Conservation (phyloP, 164 flowering plant genomes). For the Akebia trifoliata region DNA sequence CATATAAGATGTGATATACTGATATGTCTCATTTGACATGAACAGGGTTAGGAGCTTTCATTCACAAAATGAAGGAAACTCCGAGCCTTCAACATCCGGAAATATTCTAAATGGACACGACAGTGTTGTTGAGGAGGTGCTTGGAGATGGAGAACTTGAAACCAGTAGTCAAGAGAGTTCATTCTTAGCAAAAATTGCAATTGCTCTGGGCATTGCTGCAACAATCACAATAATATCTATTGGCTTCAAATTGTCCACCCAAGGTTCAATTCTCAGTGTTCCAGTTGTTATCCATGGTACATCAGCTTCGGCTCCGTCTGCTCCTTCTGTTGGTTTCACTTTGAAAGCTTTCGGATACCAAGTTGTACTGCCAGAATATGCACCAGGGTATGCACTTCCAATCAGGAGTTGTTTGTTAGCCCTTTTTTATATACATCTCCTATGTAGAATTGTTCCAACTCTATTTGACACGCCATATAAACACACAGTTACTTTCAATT, state of each 20-base stretch:
- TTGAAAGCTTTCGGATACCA: slow-evolving; percentile 56
- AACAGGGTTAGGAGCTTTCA: slow-evolving; percentile 35
- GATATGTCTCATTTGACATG: slow-evolving; percentile 1
- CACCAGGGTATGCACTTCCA: slow-evolving; percentile 86
- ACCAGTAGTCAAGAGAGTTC: slow-evolving; percentile 29
- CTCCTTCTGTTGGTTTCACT: slow-evolving; percentile 47
- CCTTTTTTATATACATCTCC: background rate
- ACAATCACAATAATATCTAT: slow-evolving; percentile 40
- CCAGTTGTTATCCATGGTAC: slow-evolving; percentile 42
- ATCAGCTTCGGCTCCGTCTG: slow-evolving; percentile 23
- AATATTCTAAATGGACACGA: slow-evolving; percentile 20
- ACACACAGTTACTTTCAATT: too few relatives aligned
- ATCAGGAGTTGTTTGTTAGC: too few relatives aligned
- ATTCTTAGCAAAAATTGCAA: slow-evolving; percentile 48
- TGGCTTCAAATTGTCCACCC: slow-evolving; percentile 28
- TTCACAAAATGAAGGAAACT: slow-evolving; percentile 22
- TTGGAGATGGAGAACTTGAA: slow-evolving; percentile 16
- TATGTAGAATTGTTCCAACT: background rate
- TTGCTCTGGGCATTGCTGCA: slow-evolving; percentile 59
- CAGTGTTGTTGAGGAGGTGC: slow-evolving; percentile 14
- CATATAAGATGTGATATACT: too few relatives aligned
- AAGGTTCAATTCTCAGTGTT: slow-evolving; percentile 40
- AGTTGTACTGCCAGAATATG: slow-evolving; percentile 62
- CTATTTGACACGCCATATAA: too few relatives aligned
- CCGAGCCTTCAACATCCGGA: slow-evolving; percentile 22